Evolutionary conservation across 768 basidiomycete genomes (phyloP), one percentile per base, ranked within the genome.

Genomic region (Termitomyces sp.): DNA sequence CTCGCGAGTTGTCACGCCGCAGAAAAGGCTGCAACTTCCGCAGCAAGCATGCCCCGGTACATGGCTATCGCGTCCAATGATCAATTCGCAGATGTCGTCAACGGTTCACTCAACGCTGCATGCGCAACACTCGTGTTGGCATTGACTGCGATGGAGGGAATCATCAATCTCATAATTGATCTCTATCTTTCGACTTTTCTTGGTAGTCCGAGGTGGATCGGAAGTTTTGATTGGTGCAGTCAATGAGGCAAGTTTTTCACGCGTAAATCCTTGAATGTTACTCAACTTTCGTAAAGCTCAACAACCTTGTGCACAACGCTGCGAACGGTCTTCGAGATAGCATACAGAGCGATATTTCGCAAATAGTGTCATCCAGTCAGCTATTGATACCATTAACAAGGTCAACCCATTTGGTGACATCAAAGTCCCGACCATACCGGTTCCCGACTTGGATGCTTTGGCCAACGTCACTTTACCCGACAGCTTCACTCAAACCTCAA

Each of bases 111-210:
- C 72, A 78, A 87, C 55, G 91, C 80, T 24, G 87, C 93, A 18
- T 86, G 90, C 24, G 84, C 77, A 10, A 80, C 87, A 6, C 79
- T 97, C 53, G 74, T 88, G 36, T 73, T 92, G 42, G 73, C 91
- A 2, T 75, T 98, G 56, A 96, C 90, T 0, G 76, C 86, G 38
- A 88, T 96, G 83, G 92, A 97, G 68, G 85, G 79, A 0, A 81
- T 95, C 65, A 87, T 94, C 72, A 93, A 91, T 65, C 97, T 98
- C 71, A 82, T 97, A 62, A 82, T 98, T 62, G 89, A 93, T 72
- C 83, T 88, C 47, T 98, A 97, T 68, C 88, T 94, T 42, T 95
- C 94, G 3, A 90, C 95, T 3, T 87, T 96, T 66, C 80, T 99
- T 98, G 45, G 85, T 91, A 22, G 84, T 99, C 10, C 80, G 86